These are phyloP conservation scores for Silene conica DNA, from an alignment of 148 eudicot genomes.

Conservation along the genomic window DNA sequence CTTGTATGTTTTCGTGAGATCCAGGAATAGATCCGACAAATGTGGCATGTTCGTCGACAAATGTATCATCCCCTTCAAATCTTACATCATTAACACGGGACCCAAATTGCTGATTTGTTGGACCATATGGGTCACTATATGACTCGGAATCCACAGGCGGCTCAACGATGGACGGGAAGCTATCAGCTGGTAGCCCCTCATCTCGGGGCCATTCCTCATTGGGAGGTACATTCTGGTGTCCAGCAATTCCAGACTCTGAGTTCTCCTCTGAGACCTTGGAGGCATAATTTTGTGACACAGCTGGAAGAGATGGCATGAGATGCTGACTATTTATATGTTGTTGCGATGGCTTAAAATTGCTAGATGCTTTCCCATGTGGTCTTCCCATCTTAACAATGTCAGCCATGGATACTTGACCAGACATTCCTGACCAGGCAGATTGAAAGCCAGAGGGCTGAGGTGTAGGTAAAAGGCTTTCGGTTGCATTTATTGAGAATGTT, in stretches of 20 bases:
- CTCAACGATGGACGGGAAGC: conserved; percentile 32
- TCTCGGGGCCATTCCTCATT: conserved; percentile 71
- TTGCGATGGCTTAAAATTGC: conserved; percentile 35
- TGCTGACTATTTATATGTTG: conserved; percentile 32
- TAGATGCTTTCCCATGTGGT: conserved; percentile 53
- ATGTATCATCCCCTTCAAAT: conserved; percentile 36
- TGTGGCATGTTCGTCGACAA: conserved; percentile 30
- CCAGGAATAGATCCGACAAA: conserved; percentile 37
- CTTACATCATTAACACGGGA: conserved; percentile 37
- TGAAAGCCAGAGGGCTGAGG: conserved; percentile 63
- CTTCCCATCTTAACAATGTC: conserved; percentile 98
- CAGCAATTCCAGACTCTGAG: conserved; percentile 25
- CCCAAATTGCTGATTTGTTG: conserved; percentile 29
- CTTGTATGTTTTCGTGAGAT: conserved; percentile 42
- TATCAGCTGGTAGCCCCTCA: conserved; percentile 53
- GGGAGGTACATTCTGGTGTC: conserved; percentile 35
- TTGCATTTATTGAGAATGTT: conserved; percentile 25
- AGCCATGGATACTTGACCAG: conserved; percentile 93
- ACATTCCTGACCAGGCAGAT: conserved; percentile 61
- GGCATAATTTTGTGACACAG: conserved; percentile 37
- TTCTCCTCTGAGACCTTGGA: conserved; percentile 35
- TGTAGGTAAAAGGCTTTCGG: conserved; percentile 40
- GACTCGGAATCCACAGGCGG: conserved; percentile 39
- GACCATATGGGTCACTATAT: conserved; percentile 41
- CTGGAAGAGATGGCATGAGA: conserved; percentile 32